These are phyloP conservation scores for Thymus mandschuricus DNA, from an alignment of 257 asterid genomes.

Conservation along the genomic window DNA sequence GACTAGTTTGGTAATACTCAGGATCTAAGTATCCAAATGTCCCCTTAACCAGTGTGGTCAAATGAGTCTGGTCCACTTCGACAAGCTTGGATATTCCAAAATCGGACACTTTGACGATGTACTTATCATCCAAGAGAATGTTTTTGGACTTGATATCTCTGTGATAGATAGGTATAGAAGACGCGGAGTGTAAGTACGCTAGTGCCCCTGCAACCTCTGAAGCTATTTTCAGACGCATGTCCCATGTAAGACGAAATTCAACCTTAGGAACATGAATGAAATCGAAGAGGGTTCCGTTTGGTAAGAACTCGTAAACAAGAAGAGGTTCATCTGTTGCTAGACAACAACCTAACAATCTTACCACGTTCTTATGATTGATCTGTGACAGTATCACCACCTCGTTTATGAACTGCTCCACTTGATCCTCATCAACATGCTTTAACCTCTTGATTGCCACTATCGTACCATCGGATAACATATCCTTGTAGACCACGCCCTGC, in stretches of 20 bases:
- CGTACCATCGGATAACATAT: neutral
- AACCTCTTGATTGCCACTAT: conserved; percentile 33
- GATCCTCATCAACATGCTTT: conserved; percentile 6
- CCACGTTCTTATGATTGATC: conserved; percentile 31
- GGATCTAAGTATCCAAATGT: conserved; percentile 33
- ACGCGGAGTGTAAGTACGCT: conserved; percentile 27
- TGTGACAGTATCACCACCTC: conserved; percentile 32
- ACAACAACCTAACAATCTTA: conserved; percentile 27
- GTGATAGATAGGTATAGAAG: conserved; percentile 31
- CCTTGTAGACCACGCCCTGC: conserved; percentile 13
- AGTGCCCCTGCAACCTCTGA: conserved; percentile 25
- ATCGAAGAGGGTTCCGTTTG: conserved; percentile 26
- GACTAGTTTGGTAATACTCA: neutral
- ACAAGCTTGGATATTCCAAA: conserved; percentile 18
- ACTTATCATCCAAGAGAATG: neutral
- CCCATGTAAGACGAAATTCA: neutral
- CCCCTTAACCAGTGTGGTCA: conserved; percentile 29
- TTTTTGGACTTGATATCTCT: conserved; percentile 9
- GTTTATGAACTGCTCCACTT: conserved; percentile 24
- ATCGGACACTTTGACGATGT: conserved; percentile 16
- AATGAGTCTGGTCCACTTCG: conserved; percentile 29
- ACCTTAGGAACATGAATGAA: conserved; percentile 5
- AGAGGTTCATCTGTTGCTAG: neutral
- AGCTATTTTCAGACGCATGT: conserved; percentile 24
- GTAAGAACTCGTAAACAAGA: neutral